Evolutionary conservation across 2,329 filamentous ascomycete species (phyloP), one percentile per base, ranked within the genome.

Genomic region (Massarina eburnea): DNA sequence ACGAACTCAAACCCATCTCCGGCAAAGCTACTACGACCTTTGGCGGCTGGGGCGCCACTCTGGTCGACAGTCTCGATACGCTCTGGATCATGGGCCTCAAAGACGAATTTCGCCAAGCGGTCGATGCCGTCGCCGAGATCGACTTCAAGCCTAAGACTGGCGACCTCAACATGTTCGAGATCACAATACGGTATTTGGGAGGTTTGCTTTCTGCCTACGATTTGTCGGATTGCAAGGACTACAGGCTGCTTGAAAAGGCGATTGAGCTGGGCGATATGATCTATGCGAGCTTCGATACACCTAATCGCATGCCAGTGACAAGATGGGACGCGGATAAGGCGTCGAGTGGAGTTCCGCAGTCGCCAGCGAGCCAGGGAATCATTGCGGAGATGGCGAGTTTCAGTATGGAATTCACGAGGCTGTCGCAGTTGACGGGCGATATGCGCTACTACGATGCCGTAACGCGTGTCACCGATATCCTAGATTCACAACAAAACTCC

Each of bases 31-130:
- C 82, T 9, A 88, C 95, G 59, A 88, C 89, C 0, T 96, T 96
- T 70, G 92, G 89, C 64, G 90, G 88, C 36, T 95, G 90, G 90
- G 88, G 87, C 8, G 89, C 89, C 10, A 92, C 90, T 1, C 67
- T 95, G 45, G 86, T 95, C 4, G 90, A 95, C 72, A 52, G 80
- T 5, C 74, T 86, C 38, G 85, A 88, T 61, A 82, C 81, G 12
- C 73, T 88, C 12, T 87, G 83, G 83, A 83, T 88, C 52, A 82
- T 88, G 78, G 83, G 78, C 14, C 55, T 87, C 61, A 76, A 75
- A 46, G 71, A 78, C 1, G 84, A 88, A 43, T 88, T 88, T 57
- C 72, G 79, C 21, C 73, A 80, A 53, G 83, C 84, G 1, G 79
- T 85, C 2, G 68, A 72, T 36, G 80, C 79, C 1, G 76, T 81